These are phyloP conservation scores for Pichia exigua DNA, from an alignment of 805 yeast species.

Conservation along the genomic window DNA sequence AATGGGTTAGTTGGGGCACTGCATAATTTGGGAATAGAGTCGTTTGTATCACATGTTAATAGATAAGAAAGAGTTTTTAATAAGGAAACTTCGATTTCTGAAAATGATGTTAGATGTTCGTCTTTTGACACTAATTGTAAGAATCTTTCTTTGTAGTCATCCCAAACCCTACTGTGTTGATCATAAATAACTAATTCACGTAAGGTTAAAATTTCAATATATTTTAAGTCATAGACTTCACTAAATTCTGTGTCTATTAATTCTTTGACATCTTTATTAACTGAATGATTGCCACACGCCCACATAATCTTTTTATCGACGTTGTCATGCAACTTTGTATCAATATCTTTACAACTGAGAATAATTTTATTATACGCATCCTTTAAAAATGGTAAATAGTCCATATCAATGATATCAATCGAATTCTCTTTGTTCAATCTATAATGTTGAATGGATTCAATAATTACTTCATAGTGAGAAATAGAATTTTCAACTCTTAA, in stretches of 20 bases:
- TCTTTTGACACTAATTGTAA: conserved; percentile 4
- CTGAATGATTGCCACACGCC: conserved; percentile 38
- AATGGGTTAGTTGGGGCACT: conserved; percentile 13
- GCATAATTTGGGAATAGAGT: conserved; percentile 5
- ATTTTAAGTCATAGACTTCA: conserved; percentile 13
- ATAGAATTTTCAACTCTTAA: conserved; percentile 43
- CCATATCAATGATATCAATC: neutral
- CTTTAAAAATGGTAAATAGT: conserved; percentile 11
- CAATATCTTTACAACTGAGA: conserved; percentile 20
- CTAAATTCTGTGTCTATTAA: conserved; percentile 19
- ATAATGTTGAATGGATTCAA: conserved; percentile 29
- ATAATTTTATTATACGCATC: conserved; percentile 14
- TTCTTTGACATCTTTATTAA: conserved; percentile 14
- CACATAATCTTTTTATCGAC: conserved; percentile 51
- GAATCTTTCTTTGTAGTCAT: conserved; percentile 16
- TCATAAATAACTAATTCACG: conserved; percentile 35
- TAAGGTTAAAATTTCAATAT: conserved; percentile 31
- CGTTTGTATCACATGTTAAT: conserved; percentile 4
- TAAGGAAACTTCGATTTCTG: conserved; percentile 33
- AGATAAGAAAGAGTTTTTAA: conserved; percentile 14
- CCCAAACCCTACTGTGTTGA: conserved; percentile 20
- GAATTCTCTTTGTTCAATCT: conserved; percentile 25
- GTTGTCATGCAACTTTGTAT: conserved; percentile 40
- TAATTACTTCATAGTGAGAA: conserved; percentile 31
- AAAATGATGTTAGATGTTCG: conserved; percentile 16